Base-by-base conservation (phyloP, 306 rosid species). In the Aeschynomene evenia region DNA sequence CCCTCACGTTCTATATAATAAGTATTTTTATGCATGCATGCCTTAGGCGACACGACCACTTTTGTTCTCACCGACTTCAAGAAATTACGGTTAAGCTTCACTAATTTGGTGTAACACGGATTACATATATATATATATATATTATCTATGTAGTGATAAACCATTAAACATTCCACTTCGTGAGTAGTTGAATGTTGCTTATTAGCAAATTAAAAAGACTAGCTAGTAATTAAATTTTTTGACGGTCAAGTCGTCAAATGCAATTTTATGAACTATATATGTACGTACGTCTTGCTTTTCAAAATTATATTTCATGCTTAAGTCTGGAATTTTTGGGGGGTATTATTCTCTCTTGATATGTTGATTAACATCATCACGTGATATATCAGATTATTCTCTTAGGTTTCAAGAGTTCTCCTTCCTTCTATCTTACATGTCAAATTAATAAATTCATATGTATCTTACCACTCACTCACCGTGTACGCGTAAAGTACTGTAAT, bases 31-130 rank as follows among this genome's bases (percentile, higher is more conserved):
- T n/a, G n/a, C n/a, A 34, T 34, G 45, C 33, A 31, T 46, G 49
- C 24, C 43, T 56, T 48, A 12, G 13, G 63, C 34, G 16, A 66
- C 74, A 57, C 65, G 62, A 3, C 33, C 42, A 75, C 68, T 46
- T 57, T 34, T 66, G 53, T 46, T 66, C 54, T 7, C 19, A 75
- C 53, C 62, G 62, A 57, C 68, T 67, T 59, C 45, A 23, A 34
- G 45, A 75, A 66, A 55, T 7, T 45, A 23, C 5, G 24, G 45
- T 45, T 64, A 24, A 15, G 52, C 14, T 46, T 45, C 26, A 23
- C 7, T n/a, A 5, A 61, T 24, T 7, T 15, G 28, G 50, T 12
- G 24, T 31, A 43, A 29, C 6, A 37, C 43, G 9, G 43, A 14
- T 28, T 28, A 3, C 31, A 28, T 28, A 28, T 6, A 3, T 28